These are phyloP conservation scores for Cardiospermum halicacabum DNA, from an alignment of 345 rosid genomes.

Conservation along the genomic window DNA sequence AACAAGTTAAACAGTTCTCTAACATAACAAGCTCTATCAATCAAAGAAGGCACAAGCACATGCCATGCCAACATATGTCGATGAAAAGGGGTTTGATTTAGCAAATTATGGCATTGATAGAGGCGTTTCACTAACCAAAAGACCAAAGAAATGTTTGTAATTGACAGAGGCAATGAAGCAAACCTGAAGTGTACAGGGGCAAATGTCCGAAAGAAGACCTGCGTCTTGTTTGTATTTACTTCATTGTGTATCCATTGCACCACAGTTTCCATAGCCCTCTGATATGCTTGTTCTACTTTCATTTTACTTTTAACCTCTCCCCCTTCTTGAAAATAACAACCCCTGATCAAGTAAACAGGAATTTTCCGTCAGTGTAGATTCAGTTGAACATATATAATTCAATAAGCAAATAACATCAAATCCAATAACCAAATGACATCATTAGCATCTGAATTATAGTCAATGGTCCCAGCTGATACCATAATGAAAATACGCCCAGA, in stretches of 20 bases:
- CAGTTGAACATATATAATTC: not conserved
- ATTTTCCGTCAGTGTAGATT: not conserved
- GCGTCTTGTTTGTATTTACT: slow-evolving; percentile 64
- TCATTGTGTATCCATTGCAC: slow-evolving; percentile 59
- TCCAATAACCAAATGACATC: not conserved
- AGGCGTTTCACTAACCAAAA: too few relatives aligned
- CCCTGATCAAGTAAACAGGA: slow-evolving; percentile 35
- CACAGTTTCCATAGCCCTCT: slow-evolving; percentile 61
- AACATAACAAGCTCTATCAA: not conserved
- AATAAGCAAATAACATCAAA: not conserved
- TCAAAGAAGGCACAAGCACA: not conserved
- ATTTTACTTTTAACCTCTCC: slow-evolving; percentile 48
- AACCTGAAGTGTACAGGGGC: slow-evolving; percentile 99
- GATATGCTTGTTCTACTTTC: slow-evolving; percentile 57
- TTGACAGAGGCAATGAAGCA: not conserved
- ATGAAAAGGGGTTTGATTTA: not conserved
- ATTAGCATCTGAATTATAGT: not conserved
- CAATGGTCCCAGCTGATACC: slow-evolving; percentile 4
- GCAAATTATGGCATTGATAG: too few relatives aligned
- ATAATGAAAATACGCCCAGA: not conserved
- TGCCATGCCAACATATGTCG: not conserved
- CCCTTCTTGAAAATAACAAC: slow-evolving; percentile 90
- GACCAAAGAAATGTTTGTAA: not conserved
- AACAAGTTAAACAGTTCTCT: not conserved
- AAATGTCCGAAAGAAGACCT: slow-evolving; percentile 79